These are phyloP conservation scores for Cylindrotheca fusiformis DNA, from an alignment of 108 stramenopile species.

Conservation along the genomic window DNA sequence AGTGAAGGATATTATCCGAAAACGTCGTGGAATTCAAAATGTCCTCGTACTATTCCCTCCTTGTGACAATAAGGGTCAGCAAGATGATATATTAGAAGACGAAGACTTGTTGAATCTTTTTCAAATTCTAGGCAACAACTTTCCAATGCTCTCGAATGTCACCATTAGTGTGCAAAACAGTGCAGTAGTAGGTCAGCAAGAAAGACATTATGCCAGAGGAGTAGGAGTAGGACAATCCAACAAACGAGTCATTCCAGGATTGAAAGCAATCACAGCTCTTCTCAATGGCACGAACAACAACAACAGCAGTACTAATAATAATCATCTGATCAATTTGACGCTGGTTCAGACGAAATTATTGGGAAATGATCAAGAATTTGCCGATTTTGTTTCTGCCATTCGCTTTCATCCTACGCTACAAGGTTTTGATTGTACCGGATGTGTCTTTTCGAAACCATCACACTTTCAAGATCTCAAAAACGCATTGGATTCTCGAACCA, in stretches of 20 bases:
- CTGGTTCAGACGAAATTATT: background rate
- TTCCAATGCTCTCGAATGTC: background rate
- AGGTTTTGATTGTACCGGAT: background rate
- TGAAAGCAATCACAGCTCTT: background rate
- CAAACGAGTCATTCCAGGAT: background rate
- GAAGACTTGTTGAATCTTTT: background rate
- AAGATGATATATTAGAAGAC: background rate
- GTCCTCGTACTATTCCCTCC: background rate
- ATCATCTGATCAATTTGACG: too few relatives aligned
- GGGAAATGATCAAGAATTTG: background rate
- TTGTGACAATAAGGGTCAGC: background rate
- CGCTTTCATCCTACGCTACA: background rate
- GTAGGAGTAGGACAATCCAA: too few relatives aligned
- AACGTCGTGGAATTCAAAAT: background rate
- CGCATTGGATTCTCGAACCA: too few relatives aligned
- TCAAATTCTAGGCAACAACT: background rate
- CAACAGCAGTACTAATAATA: background rate
- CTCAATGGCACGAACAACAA: background rate
- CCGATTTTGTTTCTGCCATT: background rate
- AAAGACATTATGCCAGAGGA: too few relatives aligned
- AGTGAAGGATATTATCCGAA: background rate
- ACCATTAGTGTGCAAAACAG: background rate
- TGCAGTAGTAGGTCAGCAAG: background rate
- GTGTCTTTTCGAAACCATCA: too few relatives aligned
- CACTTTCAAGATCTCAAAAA: too few relatives aligned